phyloP scores from a whole-genome alignment of 2,329 filamentous ascomycete species.

The Talaromyces sp. region DNA sequence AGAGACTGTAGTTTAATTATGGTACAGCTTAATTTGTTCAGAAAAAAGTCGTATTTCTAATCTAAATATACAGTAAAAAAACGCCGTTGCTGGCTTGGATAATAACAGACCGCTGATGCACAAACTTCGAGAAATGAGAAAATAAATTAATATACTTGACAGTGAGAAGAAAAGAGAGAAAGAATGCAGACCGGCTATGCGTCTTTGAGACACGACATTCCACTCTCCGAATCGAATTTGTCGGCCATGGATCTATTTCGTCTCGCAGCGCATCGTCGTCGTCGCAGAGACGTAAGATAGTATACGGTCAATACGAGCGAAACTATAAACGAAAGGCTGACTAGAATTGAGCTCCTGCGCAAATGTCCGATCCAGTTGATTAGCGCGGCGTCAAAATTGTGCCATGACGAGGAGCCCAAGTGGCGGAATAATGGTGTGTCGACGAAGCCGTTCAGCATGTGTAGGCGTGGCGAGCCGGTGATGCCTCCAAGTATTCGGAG shows the following conservation, averaged over 20 bases:
- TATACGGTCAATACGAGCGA: constrained; percentile 9
- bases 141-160: neutral
- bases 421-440: constrained; percentile 43
- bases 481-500: constrained; percentile 40
- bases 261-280: neutral
- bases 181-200: neutral
- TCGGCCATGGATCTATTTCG: neutral
- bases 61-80: neutral
- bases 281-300: neutral
- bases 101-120: constrained; percentile 2
- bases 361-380: constrained; percentile 23
- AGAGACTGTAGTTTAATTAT: constrained; percentile 11
- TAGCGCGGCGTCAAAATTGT: constrained; percentile 38
- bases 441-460: constrained; percentile 41
- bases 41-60: neutral
- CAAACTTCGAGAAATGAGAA: neutral
- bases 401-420: constrained; percentile 44
- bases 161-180: neutral
- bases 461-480: constrained; percentile 26
- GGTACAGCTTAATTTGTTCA: neutral
- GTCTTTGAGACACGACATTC: neutral
- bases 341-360: constrained; percentile 9
- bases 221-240: neutral
- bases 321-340: constrained; percentile 5
- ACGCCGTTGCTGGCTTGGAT: neutral